Base-by-base conservation (phyloP, 1,284 basidiomycete genomes). In the Boletus sp. region DNA sequence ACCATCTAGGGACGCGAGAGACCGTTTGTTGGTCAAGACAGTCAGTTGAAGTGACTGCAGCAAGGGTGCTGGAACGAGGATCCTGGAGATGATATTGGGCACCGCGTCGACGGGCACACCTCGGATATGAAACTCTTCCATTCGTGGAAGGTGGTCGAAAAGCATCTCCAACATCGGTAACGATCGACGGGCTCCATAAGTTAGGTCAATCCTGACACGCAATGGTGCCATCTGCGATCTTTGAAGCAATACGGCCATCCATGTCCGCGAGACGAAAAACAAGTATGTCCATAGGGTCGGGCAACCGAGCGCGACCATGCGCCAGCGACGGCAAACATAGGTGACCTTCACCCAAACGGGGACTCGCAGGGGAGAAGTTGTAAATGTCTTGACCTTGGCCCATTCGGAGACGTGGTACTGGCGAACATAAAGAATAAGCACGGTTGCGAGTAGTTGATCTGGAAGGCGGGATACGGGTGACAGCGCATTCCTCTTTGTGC, bases 201-300 rank as follows among this genome's bases (percentile, higher is more conserved):
- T 37, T 12, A 57, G 44, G 44, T 61, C 51, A 1, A 54, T 56
- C 22, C 46, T 45, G n/a, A 67, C 48, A 20, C 50, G 51, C 16
- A 72, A 49, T 14, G 35, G 35, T 3, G 34, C 44, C 27, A 32
- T 32, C 14, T 20, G 22, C 19, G 42, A 48, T 20, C 43, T 19
- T 48, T 36, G 26, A 4, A 48, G 35, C 17, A 38, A 37, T 27
- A 46, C 29, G 23, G 44, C 2, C 8, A 29, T 29, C 47, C 45
- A 48, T 14, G 23, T 13, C 8, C 36, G 44, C 2, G 60, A 50
- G 13, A 43, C 50, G 20, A 65, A 63, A 9, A 57, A 30, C 20
- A 61, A 4, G 36, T 40, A 50, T 14, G 58, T 57, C 68, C 68
- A 69, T 13, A 68, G 47, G 14, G 48, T 44, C 8, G 65, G 61